Evolutionary conservation across 148 eudicot species (phyloP).

Genomic region (Silene uniflora): DNA sequence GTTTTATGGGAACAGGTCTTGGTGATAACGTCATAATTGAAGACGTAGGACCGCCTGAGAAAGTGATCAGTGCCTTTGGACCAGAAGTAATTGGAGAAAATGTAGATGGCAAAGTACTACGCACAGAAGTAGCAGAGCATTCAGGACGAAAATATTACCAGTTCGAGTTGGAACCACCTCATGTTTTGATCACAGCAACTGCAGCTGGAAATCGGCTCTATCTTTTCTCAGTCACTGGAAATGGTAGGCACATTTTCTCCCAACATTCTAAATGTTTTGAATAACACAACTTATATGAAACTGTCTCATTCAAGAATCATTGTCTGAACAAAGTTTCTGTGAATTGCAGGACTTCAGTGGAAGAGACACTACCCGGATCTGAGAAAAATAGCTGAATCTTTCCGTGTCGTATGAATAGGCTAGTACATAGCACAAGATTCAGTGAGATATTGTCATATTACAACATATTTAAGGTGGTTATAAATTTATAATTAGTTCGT

Average conservation of each 20-base stretch:
- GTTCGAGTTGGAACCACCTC: conserved; percentile 90
- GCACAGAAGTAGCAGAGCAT: conserved; percentile 69
- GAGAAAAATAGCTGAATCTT: conserved; percentile 77
- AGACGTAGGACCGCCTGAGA: conserved; percentile 75
- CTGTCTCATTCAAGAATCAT: background rate
- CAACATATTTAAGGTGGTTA: background rate
- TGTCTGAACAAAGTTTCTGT: background rate
- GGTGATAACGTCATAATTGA: conserved; percentile 72
- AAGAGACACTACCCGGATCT: conserved; percentile 80
- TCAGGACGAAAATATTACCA: conserved; percentile 84
- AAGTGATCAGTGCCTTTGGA: conserved; percentile 86
- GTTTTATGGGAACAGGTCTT: conserved; percentile 38
- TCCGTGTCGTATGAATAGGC: conserved; percentile 56
- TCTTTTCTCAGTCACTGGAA: conserved; percentile 69
- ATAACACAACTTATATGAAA: background rate
- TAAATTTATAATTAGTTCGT: background rate
- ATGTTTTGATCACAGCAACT: conserved; percentile 80
- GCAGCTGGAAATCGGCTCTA: conserved; percentile 97
- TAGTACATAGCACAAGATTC: background rate
- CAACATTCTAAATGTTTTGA: background rate
- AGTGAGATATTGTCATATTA: background rate
- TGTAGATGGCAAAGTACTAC: conserved; percentile 84
- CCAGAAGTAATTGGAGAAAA: conserved; percentile 93
- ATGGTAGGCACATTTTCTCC: conserved; percentile 35
- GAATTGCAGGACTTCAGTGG: conserved; percentile 77